A percentile compares a stretch with the other conserved stretches of the same genome.
phyloP scores from a whole-genome alignment of 108 stramenopile genomes.

The Cylindrotheca closterium region DNA sequence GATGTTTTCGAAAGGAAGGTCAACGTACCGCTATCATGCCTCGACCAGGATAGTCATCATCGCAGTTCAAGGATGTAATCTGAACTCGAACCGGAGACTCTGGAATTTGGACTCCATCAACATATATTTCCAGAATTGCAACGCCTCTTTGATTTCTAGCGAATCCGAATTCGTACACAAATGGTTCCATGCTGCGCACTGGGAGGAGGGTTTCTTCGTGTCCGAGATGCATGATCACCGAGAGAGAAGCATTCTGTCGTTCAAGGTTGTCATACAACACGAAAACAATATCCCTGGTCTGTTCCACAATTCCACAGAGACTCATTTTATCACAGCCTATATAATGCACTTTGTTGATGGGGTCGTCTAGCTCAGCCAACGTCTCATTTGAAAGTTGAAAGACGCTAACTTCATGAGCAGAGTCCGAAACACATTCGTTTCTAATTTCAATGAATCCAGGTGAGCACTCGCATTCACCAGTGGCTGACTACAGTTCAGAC shows the following conservation, averaged over 20 bases:
- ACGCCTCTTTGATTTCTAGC: conserved; percentile 2
- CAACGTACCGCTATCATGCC: not conserved
- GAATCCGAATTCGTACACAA: conserved; percentile 20
- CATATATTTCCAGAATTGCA: conserved; percentile 24
- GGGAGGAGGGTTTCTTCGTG: not conserved
- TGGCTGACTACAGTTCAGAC: too few species aligned
- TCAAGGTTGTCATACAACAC: conserved; percentile 17
- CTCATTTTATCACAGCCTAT: conserved; percentile 28
- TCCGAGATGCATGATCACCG: conserved; percentile 1
- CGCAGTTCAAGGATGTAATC: conserved; percentile 6
- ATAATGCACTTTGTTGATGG: too few species aligned
- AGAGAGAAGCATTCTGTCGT: conserved; percentile 1
- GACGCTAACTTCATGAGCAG: too few species aligned
- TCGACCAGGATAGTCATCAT: not conserved
- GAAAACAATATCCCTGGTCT: not conserved
- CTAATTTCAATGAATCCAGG: too few species aligned
- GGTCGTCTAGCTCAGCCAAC: too few species aligned
- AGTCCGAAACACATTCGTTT: too few species aligned
- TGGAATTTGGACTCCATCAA: conserved; percentile 28
- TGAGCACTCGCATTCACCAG: too few species aligned
- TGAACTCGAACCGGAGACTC: conserved; percentile 28
- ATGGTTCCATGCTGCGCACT: not conserved
- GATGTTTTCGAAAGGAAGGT: not conserved
- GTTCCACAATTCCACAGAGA: conserved; percentile 27
- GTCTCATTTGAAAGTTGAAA: too few species aligned